Evolutionary conservation across 2,329 filamentous ascomycete species (phyloP), one percentile per base, ranked within the genome.

Genomic region (Pyricularia pennisetigena): DNA sequence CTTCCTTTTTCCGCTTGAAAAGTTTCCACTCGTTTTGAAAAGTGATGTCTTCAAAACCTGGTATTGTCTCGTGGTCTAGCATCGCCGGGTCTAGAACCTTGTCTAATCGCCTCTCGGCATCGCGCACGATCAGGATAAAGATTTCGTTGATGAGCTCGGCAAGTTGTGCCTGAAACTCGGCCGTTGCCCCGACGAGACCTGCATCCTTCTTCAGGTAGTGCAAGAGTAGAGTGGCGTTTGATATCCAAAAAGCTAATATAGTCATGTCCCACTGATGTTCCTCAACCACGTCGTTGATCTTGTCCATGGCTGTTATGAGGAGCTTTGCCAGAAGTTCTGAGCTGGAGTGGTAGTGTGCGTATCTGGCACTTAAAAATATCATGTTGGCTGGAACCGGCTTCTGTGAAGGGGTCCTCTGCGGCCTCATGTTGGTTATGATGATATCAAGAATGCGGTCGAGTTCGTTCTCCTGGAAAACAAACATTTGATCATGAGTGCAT

Each of bases 11-110:
- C 68, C 91, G 87, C 75, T 95, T 94, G 80, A 99, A 97, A 54
- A 99, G 85, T 74, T 97, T 97, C 95, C 95, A 99, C 77, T 99
- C 95, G 75, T 98, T 94, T 76, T 98, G 94, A 75, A 99, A 99
- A 6, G 93, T 90, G 69, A 99, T 93, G 75, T 97, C 94, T 76
- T 98, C 94, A 72, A 99, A 95, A 0, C 95, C 95, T 1, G 95
- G 94, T 71, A 99, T 99, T 0, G 94, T 97, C 79, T 99, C 95
- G 77, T 98, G 94, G 74, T 99, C 95, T 66, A 99, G 85, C 91
- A 99, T 97, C 24, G 94, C 94, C 30, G 88, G 84, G 76, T 98
- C 94, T 62, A 99, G 82, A 49, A 97, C 92, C 79, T 97, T 98
- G 81, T 99, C 95, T 82, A 99, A 91, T 71, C 95, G 89, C 72